phyloP scores from a whole-genome alignment of 371 early-diverging fungal species.

The Rhizopus arrhizus region DNA sequence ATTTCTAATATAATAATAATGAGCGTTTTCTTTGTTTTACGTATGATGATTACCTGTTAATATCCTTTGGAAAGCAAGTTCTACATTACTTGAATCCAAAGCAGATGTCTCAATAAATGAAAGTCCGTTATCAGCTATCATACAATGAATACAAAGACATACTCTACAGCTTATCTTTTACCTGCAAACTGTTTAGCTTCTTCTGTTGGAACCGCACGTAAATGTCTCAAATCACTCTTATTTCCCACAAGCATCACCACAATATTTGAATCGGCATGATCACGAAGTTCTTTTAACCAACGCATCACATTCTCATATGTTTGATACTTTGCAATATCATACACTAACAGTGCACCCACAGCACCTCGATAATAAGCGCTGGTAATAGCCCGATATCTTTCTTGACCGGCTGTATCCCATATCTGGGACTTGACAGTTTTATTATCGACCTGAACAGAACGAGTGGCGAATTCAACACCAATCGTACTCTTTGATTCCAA shows the following conservation, averaged over 20 bases:
- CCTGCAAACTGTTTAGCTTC: conserved; percentile 97
- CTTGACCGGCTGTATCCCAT: conserved; percentile 88
- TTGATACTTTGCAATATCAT: conserved; percentile 96
- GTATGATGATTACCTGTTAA: conserved; percentile 70
- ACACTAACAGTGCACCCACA: conserved; percentile 98
- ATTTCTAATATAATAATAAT: conserved; percentile 68
- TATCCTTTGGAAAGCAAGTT: conserved; percentile 90
- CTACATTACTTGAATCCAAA: conserved; percentile 92
- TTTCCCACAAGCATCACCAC: conserved; percentile 99
- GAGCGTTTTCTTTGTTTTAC: neutral
- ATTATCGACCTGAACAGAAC: conserved; percentile 92
- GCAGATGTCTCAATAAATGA: conserved; percentile 97
- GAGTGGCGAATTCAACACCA: conserved; percentile 98
- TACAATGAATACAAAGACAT: conserved; percentile 8
- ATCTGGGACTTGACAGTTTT: conserved; percentile 87
- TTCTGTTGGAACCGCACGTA: conserved; percentile 95
- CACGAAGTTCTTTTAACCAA: conserved; percentile 98
- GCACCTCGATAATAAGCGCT: conserved; percentile 98
- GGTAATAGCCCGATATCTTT: conserved; percentile 81
- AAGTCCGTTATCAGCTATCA: conserved; percentile 81
- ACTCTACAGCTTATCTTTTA: conserved; percentile 30
- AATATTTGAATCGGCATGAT: conserved; percentile 97
- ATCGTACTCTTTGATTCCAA: conserved; percentile 98
- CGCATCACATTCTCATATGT: conserved; percentile 95
- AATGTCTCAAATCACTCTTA: conserved; percentile 97